Percentiles rank a stretch among this genome's conserved stretches.
These are phyloP conservation scores for Boletus insuetus DNA, from an alignment of 768 basidiomycete species.

Conservation along the genomic window DNA sequence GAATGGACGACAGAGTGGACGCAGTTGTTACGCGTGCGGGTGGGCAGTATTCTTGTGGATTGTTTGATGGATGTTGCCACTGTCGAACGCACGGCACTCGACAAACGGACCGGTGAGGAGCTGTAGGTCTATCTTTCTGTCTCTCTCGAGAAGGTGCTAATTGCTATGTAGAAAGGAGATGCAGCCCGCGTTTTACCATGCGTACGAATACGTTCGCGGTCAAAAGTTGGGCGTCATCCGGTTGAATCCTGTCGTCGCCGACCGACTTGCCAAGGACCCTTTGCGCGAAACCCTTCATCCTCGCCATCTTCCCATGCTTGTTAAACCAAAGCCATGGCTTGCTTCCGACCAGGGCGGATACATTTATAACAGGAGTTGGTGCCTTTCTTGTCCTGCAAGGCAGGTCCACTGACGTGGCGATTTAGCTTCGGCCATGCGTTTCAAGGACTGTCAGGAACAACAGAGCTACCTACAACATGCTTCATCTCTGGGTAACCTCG, in stretches of 20 bases:
- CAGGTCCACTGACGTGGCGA: background rate
- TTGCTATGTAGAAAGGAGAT: conserved; percentile 53
- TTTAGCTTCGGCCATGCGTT: conserved; percentile 80
- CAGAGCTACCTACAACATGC: conserved; percentile 74
- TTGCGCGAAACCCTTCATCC: conserved; percentile 77
- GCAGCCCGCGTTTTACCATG: conserved; percentile 89
- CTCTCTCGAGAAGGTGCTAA: conserved; percentile 4
- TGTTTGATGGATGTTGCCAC: conserved; percentile 82
- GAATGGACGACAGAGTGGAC: conserved; percentile 84
- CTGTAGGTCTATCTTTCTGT: conserved; percentile 44
- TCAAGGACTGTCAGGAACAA: conserved; percentile 88
- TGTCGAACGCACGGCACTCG: conserved; percentile 57
- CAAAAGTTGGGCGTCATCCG: conserved; percentile 91
- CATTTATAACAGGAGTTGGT: conserved; percentile 70
- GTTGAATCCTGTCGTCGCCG: conserved; percentile 76
- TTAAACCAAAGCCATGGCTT: conserved; percentile 87
- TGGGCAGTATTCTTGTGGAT: conserved; percentile 83
- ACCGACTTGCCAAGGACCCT: conserved; percentile 73
- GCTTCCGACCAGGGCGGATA: conserved; percentile 78
- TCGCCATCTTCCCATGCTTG: conserved; percentile 93
- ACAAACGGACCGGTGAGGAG: conserved; percentile 56
- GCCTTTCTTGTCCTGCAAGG: background rate
- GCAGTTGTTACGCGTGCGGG: conserved; percentile 65
- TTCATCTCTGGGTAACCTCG: conserved; percentile 68
- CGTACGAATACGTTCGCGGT: conserved; percentile 92